Base-by-base conservation (phyloP, 306 rosid species). In the Sechiopsis laciniata region DNA sequence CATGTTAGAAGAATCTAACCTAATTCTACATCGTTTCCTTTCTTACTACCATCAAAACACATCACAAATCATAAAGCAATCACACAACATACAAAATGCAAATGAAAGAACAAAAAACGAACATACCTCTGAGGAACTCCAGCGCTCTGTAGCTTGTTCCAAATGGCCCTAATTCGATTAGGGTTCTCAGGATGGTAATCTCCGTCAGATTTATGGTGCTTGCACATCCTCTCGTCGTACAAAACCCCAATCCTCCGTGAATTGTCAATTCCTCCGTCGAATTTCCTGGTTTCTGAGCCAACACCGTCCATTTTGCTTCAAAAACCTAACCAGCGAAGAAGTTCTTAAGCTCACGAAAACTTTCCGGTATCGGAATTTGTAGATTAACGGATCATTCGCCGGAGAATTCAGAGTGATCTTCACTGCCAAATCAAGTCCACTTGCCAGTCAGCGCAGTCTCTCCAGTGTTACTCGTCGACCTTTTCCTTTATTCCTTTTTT, bases 141-240 rank as follows among this genome's bases (percentile, higher is more conserved):
- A 11, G 90, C 70, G 71, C 6, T 17, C 48, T 83, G 85, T 20
- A 94, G 91, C 79, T 78, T 82, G 45, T 89, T 75, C 99, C 99
- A 94, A 61, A 90, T 91, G 53, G 76, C 82, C 67, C 83, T 83
- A 71, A 89, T 83, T 26, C 99, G 92, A 59, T 82, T 59, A 0
- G 99, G 99, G 73, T 69, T 86, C 76, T 94, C 99, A 11, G 95
- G 95, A 78, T 94, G 99, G 73, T 22, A n/a, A 19, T 53, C 83
- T 6, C 78, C 80, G 78, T 80, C 78, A 5, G 86, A 86, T 1
- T 77, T 75, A 55, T 74, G 53, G 59, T 94, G 99, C 35, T 77
- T 82, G 35, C 99, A 89, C 99, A 94, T 91, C 74, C 88, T 83
- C 73, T 85, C 88, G 40, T 94, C 97, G 87, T 87, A 89, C 0